Percentiles rank a stretch among this genome's conserved stretches.
Evolutionary conservation across 2,329 filamentous ascomycete genomes (phyloP).

Genomic region (Podosphaera fusca): DNA sequence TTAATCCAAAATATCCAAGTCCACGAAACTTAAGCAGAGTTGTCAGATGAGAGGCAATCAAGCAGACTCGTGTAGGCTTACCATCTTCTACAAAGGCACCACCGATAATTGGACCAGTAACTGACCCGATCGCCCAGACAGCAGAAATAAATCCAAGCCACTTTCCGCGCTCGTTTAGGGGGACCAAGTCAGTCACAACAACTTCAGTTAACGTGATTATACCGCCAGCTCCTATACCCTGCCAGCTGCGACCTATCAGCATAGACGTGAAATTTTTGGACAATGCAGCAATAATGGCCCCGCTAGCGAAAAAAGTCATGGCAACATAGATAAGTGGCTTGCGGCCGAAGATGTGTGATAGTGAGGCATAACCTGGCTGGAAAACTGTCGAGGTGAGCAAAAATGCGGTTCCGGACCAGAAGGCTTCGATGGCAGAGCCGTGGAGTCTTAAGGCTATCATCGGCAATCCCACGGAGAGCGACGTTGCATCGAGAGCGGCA

Average conservation of each 20-base stretch:
- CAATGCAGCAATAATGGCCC: constrained; percentile 17
- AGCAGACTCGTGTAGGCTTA: background rate
- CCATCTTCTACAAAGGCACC: constrained; percentile 27
- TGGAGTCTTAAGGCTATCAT: constrained; percentile 20
- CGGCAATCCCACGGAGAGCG: constrained; percentile 35
- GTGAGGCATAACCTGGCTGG: constrained; percentile 22
- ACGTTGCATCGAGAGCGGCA: constrained; percentile 41
- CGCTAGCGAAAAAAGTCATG: constrained; percentile 17
- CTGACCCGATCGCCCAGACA: constrained; percentile 31
- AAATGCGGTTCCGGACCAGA: constrained; percentile 53
- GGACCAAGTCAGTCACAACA: constrained; percentile 23
- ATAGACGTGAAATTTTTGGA: constrained; percentile 17
- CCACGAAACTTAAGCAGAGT: constrained; percentile 21
- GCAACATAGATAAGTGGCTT: constrained; percentile 11
- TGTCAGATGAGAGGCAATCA: background rate
- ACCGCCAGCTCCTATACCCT: constrained; percentile 28
- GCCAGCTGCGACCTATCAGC: constrained; percentile 19
- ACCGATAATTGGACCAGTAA: constrained; percentile 28
- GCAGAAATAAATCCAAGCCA: constrained; percentile 17
- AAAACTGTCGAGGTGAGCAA: constrained; percentile 39
- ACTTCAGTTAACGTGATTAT: constrained; percentile 23
- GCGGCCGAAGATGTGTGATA: constrained; percentile 21
- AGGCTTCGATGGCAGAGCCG: constrained; percentile 30
- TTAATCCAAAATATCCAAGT: constrained; percentile 36
- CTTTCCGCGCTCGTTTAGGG: constrained; percentile 19